Base-by-base conservation (phyloP, 202 grass and related monocot species). In the Panicum hallii region DNA sequence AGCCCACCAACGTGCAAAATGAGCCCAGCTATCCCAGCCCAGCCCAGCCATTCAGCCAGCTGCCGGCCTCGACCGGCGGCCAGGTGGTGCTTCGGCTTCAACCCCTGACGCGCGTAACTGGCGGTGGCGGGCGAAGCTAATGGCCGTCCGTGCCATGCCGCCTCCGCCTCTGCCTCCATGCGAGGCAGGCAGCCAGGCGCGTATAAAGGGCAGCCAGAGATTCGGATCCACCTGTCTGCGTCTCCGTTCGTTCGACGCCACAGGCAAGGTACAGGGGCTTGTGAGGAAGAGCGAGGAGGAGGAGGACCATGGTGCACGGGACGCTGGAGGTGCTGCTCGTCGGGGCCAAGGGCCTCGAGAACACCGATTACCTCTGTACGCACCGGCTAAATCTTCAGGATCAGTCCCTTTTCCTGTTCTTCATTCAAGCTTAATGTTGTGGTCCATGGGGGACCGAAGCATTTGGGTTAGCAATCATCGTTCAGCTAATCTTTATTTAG, bases 261-360 rank as follows among this genome's bases (percentile, higher is more conserved):
- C 62, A 49, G 68, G 43, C 54, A 28, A 54, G 5, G 55, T 0
- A 17, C 30, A 44, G 1, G 46, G 20, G 60, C 9, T n/a, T 14
- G 23, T 7, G 41, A 64, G 74, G 30, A 14, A 48, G 70, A 45
- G 34, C 44, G 81, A 66, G 65, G 67, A 75, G 32, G 32, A 32
- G 22, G n/a, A 82, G 67, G 74, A 83, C 77, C 94, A 96, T 96
- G 97, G 88, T 92, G 74, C 90, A 88, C 61, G 97, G 97, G 58
- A 99, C 90, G 86, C 90, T 99, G 75, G 90, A 96, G 86, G 91
- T 96, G 79, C 87, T 96, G 72, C 93, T 99, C 68, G 79, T 96
- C 65, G 88, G 91, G 80, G 97, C 97, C 79, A 99, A 96, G 85
- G 91, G 97, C 76, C 97, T 96, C 81, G 90, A 99, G 83, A 94